Evolutionary conservation across 2,329 filamentous ascomycete genomes (phyloP).

Genomic region (Aspergillus bombycis): DNA sequence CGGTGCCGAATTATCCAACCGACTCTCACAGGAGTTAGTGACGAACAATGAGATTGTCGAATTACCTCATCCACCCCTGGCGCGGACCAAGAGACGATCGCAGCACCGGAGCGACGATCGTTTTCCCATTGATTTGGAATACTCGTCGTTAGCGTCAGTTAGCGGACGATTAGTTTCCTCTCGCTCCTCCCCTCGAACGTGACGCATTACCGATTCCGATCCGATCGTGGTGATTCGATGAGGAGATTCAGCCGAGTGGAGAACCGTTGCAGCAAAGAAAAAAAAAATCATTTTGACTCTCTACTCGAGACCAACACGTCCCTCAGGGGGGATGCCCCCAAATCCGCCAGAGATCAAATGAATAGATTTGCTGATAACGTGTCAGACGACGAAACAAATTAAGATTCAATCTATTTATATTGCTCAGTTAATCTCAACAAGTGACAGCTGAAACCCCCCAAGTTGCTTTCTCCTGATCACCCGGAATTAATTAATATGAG

Average conservation of each 20-base stretch:
- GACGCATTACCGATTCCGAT: slow-evolving; percentile 19
- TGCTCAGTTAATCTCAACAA: not conserved
- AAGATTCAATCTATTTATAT: slow-evolving; percentile 4
- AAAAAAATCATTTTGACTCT: too few relatives aligned
- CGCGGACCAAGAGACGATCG: not conserved
- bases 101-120: not conserved
- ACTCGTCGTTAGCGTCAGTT: slow-evolving; percentile 17
- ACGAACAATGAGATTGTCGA: not conserved
- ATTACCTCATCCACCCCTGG: not conserved
- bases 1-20: not conserved
- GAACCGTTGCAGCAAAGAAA: not conserved
- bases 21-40: not conserved
- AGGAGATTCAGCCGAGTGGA: not conserved
- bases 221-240: slow-evolving; percentile 11
- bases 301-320: not conserved
- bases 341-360: not conserved
- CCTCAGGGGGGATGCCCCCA: not conserved
- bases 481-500: slow-evolving; percentile 2
- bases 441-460: slow-evolving; percentile 1
- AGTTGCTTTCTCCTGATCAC: not conserved
- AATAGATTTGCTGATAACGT: not conserved
- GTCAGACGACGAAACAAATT: not conserved
- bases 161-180: slow-evolving; percentile 3
- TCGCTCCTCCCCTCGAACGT: slow-evolving; percentile 10
- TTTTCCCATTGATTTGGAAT: slow-evolving; percentile 23